A percentile compares a stretch with the other conserved stretches of the same genome.
phyloP scores from a whole-genome alignment of 495 filamentous ascomycete genomes.

The Usnea hakonensis region DNA sequence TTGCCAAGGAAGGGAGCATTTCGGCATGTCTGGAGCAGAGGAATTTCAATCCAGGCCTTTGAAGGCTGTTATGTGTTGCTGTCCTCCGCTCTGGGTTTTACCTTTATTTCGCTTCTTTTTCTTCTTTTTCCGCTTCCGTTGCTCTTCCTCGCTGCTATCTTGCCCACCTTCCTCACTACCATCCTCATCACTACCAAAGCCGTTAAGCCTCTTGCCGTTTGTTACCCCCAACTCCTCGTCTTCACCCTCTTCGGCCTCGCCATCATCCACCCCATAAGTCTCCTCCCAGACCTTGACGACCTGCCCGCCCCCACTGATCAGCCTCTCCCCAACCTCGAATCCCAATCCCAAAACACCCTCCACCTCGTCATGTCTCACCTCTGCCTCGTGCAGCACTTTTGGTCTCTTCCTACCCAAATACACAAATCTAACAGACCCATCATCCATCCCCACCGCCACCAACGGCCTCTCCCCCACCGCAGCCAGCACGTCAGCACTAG shows the following conservation, averaged over 20 bases:
- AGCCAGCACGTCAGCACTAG: conserved; percentile 64
- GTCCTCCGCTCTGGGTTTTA: conserved; percentile 43
- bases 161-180: conserved; percentile 30
- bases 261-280: conserved; percentile 31
- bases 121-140: conserved; percentile 39
- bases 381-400: conserved; percentile 40
- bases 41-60: conserved; percentile 52
- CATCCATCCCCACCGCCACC: conserved; percentile 66
- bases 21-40: neutral
- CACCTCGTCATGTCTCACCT: conserved; percentile 70
- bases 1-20: neutral
- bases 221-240: conserved; percentile 19
- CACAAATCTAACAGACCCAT: conserved; percentile 47
- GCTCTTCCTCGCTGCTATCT: conserved; percentile 39
- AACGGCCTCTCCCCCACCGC: conserved; percentile 54
- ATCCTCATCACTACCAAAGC: conserved; percentile 35
- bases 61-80: conserved; percentile 56
- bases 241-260: conserved; percentile 34
- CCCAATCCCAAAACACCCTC: conserved; percentile 71
- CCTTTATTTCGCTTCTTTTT: conserved; percentile 54
- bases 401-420: conserved; percentile 54
- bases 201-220: conserved; percentile 30
- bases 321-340: conserved; percentile 73
- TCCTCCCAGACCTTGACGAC: conserved; percentile 79
- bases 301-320: conserved; percentile 80